Conservation (phyloP, 352 stramenopile genomes). For the Globisporangium paroecandrum region DNA sequence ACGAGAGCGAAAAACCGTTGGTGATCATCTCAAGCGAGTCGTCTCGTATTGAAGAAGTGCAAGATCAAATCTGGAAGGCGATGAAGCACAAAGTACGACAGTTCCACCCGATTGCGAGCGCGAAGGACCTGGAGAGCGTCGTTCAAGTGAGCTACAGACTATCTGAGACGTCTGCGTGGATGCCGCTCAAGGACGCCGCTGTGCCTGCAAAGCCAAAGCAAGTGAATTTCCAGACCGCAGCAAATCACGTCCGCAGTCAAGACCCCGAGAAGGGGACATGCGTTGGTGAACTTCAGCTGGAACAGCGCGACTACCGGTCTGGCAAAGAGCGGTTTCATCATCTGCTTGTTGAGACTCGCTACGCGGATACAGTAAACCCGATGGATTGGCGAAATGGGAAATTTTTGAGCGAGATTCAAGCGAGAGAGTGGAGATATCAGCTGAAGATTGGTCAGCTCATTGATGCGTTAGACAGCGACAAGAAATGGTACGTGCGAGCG, state of each 20-base stretch:
- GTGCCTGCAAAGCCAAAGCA: conserved; percentile 2
- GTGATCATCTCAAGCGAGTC: conserved; percentile 39
- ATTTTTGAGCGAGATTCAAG: conserved; percentile 66
- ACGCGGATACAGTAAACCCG: conserved; percentile 15
- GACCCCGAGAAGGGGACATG: conserved; percentile 6
- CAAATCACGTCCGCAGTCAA: conserved; percentile 5
- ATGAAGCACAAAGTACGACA: conserved; percentile 28
- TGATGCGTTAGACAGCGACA: conserved; percentile 70
- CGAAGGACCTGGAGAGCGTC: conserved; percentile 22
- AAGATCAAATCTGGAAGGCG: conserved; percentile 39
- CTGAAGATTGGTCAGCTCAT: conserved; percentile 56
- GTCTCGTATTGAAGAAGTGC: conserved; percentile 37
- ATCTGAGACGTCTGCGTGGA: conserved; percentile 39
- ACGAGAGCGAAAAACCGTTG: conserved; percentile 33
- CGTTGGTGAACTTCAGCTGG: conserved; percentile 52
- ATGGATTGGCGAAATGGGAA: conserved; percentile 46
- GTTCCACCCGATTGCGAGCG: conserved; percentile 39
- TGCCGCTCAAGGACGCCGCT: conserved; percentile 30
- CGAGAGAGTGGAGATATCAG: conserved; percentile 57
- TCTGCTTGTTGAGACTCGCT: conserved; percentile 57
- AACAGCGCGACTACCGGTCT: conserved; percentile 46
- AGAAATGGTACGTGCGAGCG: conserved; percentile 51
- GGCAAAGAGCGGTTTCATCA: conserved; percentile 60
- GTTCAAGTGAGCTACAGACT: conserved; percentile 55
- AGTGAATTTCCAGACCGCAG: conserved; percentile 10